A percentile compares a stretch with the other conserved stretches of the same genome.
These are phyloP conservation scores for Madurella fahalii DNA, from an alignment of 2,329 filamentous ascomycete genomes.

Conservation along the genomic window DNA sequence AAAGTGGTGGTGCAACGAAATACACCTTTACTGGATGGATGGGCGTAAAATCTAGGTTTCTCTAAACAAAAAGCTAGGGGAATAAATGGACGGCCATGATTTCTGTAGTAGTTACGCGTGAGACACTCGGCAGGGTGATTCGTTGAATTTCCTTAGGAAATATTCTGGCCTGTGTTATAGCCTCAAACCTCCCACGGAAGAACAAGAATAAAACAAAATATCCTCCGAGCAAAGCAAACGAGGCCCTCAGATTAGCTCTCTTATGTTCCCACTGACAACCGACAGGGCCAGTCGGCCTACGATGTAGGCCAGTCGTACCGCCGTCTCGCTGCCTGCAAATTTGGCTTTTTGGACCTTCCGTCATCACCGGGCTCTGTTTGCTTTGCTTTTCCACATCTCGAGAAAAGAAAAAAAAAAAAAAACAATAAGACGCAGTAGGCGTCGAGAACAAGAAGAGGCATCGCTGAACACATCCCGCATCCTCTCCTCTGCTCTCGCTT, in stretches of 20 bases:
- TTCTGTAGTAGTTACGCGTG: not conserved
- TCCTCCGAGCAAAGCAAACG: slow-evolving; percentile 9
- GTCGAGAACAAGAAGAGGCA: not conserved
- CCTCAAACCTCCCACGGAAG: not conserved
- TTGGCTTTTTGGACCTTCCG: slow-evolving; percentile 38
- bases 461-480: slow-evolving; percentile 9
- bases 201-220: slow-evolving; percentile 2
- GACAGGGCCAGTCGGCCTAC: slow-evolving; percentile 17
- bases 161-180: not conserved
- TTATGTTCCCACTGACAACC: slow-evolving; percentile 39
- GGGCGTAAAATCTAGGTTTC: slow-evolving; percentile 8
- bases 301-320: slow-evolving; percentile 4
- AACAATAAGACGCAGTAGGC: not conserved
- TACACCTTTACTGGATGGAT: slow-evolving; percentile 8
- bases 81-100: slow-evolving; percentile 1
- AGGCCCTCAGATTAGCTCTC: slow-evolving; percentile 41
- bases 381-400: slow-evolving; percentile 9
- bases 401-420: slow-evolving; percentile 1
- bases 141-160: too few species aligned
- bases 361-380: slow-evolving; percentile 35
- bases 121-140: not conserved
- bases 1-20: not conserved
- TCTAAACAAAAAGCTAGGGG: not conserved
- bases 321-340: slow-evolving; percentile 38
- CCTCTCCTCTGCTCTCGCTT: too few species aligned